Evolutionary conservation across 2,329 filamentous ascomycete genomes (phyloP).

Genomic region (Botrytis medusae): DNA sequence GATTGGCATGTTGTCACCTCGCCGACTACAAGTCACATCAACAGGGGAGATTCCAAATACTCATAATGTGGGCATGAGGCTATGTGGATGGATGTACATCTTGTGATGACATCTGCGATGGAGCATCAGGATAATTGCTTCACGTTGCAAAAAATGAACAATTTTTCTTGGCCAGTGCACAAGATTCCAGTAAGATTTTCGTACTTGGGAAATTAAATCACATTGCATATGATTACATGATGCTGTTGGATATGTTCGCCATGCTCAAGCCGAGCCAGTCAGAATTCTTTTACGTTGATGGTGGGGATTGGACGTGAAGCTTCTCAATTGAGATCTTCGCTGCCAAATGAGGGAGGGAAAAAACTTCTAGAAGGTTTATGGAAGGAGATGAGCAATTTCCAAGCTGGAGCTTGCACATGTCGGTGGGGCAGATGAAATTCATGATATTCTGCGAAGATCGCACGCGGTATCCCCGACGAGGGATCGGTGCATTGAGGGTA

Average conservation of each 20-base stretch:
- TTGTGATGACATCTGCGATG: conserved; percentile 4
- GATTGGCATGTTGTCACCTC: conserved; percentile 10
- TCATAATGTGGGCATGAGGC: not conserved
- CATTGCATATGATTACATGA: not conserved
- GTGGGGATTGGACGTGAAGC: not conserved
- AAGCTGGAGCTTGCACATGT: not conserved
- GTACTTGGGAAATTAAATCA: conserved; percentile 1
- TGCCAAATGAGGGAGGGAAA: not conserved
- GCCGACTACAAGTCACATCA: conserved; percentile 3
- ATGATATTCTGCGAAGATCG: conserved; percentile 1
- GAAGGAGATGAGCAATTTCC: conserved; percentile 19
- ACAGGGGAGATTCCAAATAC: not conserved
- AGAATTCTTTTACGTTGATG: not conserved
- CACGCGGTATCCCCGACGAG: not conserved
- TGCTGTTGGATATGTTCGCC: not conserved
- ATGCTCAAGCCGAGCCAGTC: not conserved
- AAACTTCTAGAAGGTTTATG: conserved; percentile 10
- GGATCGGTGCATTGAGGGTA: not conserved
- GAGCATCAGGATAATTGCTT: not conserved
- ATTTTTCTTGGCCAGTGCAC: not conserved
- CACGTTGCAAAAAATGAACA: not conserved
- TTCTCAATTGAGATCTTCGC: not conserved
- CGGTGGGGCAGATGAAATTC: conserved; percentile 5
- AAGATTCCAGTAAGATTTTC: not conserved
- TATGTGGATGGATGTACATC: not conserved